Conservation (phyloP, 108 stramenopile genomes). For the Fistulifera pelliculosa region DNA sequence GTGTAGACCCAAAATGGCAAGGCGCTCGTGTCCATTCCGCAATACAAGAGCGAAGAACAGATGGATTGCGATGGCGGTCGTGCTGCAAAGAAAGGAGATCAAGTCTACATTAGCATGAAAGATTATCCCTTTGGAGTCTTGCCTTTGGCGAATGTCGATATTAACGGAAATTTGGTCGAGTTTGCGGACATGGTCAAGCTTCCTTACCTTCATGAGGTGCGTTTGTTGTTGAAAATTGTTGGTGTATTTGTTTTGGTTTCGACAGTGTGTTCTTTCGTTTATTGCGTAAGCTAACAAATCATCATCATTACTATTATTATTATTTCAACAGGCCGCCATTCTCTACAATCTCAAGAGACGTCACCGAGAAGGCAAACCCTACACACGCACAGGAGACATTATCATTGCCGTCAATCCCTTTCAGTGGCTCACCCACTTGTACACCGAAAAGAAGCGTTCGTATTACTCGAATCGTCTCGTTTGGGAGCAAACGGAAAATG, state of each 20-base stretch:
- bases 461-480: conserved; percentile 64
- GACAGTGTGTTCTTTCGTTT: no score
- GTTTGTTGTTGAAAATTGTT: no score
- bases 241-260: no score
- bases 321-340: conserved; percentile 10
- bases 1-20: conserved; percentile 8
- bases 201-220: conserved; percentile 81
- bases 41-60: conserved; percentile 31
- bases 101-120: conserved; percentile 53
- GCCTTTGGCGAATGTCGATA: conserved; percentile 69
- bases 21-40: conserved; percentile 28
- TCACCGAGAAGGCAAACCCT: conserved; percentile 65
- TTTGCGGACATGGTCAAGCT: conserved; percentile 81
- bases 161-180: conserved; percentile 17
- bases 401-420: conserved; percentile 96
- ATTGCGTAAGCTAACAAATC: no score
- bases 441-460: conserved; percentile 59
- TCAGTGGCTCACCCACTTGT: conserved; percentile 73
- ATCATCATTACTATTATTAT: no score
- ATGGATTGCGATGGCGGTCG: conserved; percentile 34
- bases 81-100: conserved; percentile 21
- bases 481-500: conserved; percentile 32
- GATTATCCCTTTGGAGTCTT: conserved; percentile 55
- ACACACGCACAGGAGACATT: conserved; percentile 92
- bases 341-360: conserved; percentile 80